These are phyloP conservation scores for Sisymbrium altissimum DNA, from an alignment of 345 rosid species.

Conservation along the genomic window DNA sequence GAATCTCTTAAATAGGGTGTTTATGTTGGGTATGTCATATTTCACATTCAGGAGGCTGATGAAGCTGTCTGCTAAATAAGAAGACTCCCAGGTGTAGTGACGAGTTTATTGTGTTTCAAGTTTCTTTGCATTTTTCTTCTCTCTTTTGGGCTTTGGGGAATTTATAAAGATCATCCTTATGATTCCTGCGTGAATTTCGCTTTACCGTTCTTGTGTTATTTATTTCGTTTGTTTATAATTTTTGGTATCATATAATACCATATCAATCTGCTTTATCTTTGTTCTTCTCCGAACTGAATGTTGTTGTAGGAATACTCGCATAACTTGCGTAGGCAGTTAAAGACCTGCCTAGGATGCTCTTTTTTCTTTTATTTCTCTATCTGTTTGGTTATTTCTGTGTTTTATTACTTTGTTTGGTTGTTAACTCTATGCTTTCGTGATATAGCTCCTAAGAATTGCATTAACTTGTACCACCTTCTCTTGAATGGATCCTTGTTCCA, in stretches of 20 bases:
- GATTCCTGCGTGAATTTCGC: neutral
- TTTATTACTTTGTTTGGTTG: slow-evolving; percentile 4
- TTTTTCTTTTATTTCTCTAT: neutral
- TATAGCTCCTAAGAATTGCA: neutral
- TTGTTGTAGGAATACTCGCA: slow-evolving; percentile 1
- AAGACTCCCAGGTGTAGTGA: slow-evolving; percentile 78
- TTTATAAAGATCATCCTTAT: slow-evolving; percentile 34
- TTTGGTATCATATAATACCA: neutral
- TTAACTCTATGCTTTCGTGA: slow-evolving; percentile 11
- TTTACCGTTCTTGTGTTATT: neutral
- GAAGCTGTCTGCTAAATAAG: slow-evolving; percentile 83
- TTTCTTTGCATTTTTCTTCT: slow-evolving; percentile 25
- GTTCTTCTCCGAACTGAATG: slow-evolving; percentile 3
- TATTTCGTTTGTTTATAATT: neutral
- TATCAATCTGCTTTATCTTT: neutral
- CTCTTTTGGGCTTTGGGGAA: slow-evolving; percentile 44
- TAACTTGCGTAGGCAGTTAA: slow-evolving; percentile 13
- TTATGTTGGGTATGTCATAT: slow-evolving; percentile 73
- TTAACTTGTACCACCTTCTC: neutral
- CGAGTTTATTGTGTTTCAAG: slow-evolving; percentile 62
- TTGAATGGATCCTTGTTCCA: slow-evolving; percentile 2
- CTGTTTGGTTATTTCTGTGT: slow-evolving; percentile 5
- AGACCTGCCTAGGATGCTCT: slow-evolving; percentile 7
- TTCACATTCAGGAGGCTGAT: slow-evolving; percentile 70
- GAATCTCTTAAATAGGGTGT: slow-evolving; percentile 83